A percentile compares a stretch with the other conserved stretches of the same genome.
Conservation (phyloP, 225 moss, liverwort and hornwort genomes). For the Sphagnum contortum region DNA sequence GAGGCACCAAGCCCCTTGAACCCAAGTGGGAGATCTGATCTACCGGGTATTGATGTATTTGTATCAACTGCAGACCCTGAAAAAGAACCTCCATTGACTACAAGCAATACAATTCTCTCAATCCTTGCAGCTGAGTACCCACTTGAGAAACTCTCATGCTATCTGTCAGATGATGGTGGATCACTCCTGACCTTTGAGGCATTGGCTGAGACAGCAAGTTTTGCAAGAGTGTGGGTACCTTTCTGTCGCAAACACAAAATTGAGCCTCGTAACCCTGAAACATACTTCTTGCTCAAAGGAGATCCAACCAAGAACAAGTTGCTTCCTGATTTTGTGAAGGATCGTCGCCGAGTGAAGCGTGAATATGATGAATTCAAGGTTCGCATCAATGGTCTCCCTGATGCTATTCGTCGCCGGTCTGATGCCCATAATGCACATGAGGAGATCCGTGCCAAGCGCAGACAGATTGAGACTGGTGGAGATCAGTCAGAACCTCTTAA, state of each 20-base stretch:
- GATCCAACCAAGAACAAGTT: slow-evolving; percentile 86
- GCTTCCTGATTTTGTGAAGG: slow-evolving; percentile 79
- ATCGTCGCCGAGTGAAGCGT: slow-evolving; percentile 78
- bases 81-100: slow-evolving; percentile 84
- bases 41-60: slow-evolving; percentile 77
- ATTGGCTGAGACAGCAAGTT: slow-evolving; percentile 85
- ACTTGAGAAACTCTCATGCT: slow-evolving; percentile 73
- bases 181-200: slow-evolving; percentile 78
- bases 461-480: slow-evolving; percentile 57
- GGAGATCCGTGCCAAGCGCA: slow-evolving; percentile 70
- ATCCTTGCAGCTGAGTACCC: slow-evolving; percentile 79
- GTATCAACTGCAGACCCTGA: slow-evolving; percentile 90
- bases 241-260: slow-evolving; percentile 84
- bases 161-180: slow-evolving; percentile 86
- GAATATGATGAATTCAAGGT: slow-evolving; percentile 95
- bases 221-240: slow-evolving; percentile 86
- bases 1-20: slow-evolving; percentile 60
- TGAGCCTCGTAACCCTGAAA: slow-evolving; percentile 80
- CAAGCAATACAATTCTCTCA: slow-evolving; percentile 76
- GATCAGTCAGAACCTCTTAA: slow-evolving; percentile 65
- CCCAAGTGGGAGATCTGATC: slow-evolving; percentile 77
- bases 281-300: slow-evolving; percentile 58
- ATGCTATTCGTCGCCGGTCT: slow-evolving; percentile 72
- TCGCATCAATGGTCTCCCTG: slow-evolving; percentile 78
- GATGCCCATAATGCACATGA: slow-evolving; percentile 91